These are phyloP conservation scores for Saturnispora ahearnii DNA, from an alignment of 805 yeast species.

Conservation along the genomic window DNA sequence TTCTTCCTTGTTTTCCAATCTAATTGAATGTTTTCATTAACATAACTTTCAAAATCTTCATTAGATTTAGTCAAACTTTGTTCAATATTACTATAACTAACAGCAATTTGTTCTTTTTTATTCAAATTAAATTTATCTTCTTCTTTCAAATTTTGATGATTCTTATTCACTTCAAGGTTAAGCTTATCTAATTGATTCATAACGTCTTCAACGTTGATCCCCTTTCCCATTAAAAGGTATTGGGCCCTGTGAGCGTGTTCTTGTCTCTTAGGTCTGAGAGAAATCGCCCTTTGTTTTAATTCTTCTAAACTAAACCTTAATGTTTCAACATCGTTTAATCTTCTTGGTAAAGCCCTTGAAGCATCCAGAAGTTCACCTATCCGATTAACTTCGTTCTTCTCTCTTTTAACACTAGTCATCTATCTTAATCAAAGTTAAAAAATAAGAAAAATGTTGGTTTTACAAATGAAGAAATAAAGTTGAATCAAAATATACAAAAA, in stretches of 20 bases:
- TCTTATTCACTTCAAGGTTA: neutral
- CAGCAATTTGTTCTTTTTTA: neutral
- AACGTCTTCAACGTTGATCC: constrained; percentile 77
- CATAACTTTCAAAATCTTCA: constrained; percentile 70
- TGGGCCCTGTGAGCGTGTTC: constrained; percentile 63
- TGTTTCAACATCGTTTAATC: constrained; percentile 62
- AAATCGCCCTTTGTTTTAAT: constrained; percentile 57
- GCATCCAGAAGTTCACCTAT: constrained; percentile 71
- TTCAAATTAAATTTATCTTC: neutral
- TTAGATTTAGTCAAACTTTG: constrained; percentile 66
- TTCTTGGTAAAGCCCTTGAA: constrained; percentile 62
- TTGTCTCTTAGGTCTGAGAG: constrained; percentile 35
- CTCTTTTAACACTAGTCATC: constrained; percentile 1
- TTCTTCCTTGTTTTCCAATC: constrained; percentile 81
- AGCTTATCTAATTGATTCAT: constrained; percentile 42
- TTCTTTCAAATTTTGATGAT: neutral
- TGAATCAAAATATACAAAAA: neutral
- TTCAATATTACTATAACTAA: neutral
- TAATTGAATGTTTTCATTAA: constrained; percentile 59
- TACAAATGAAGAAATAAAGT: too few relatives aligned
- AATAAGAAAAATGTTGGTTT: neutral
- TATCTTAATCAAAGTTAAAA: neutral
- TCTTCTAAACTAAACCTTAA: constrained; percentile 75
- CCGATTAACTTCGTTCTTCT: constrained; percentile 3
- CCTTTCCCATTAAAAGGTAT: constrained; percentile 82